These are phyloP conservation scores for Aspergillus cristatus DNA, from an alignment of 495 filamentous ascomycete genomes.

Conservation along the genomic window DNA sequence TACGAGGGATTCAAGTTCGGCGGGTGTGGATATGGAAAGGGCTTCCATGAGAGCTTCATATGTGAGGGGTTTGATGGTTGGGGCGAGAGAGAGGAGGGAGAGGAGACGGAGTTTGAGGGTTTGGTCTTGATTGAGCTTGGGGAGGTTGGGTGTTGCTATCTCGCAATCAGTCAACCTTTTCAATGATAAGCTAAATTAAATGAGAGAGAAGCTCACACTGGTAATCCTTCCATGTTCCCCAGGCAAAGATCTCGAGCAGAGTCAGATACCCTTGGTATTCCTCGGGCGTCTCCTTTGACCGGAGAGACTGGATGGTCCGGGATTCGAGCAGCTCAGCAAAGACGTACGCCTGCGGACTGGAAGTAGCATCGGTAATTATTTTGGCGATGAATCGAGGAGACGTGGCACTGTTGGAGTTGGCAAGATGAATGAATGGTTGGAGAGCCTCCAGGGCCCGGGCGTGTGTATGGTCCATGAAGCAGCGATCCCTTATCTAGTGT, in stretches of 20 bases:
- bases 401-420: constrained; percentile 62
- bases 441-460: constrained; percentile 76
- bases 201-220: constrained; percentile 34
- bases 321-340: constrained; percentile 87
- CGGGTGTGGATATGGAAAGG: constrained; percentile 56
- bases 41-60: constrained; percentile 57
- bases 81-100: constrained; percentile 67
- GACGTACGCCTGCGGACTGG: constrained; percentile 79
- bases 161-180: constrained; percentile 2
- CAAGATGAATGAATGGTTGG: constrained; percentile 79
- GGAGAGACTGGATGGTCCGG: constrained; percentile 70
- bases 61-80: constrained; percentile 55
- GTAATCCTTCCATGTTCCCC: constrained; percentile 81
- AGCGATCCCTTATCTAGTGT: neutral
- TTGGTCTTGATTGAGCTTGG: constrained; percentile 62
- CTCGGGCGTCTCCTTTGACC: constrained; percentile 30
- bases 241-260: constrained; percentile 84
- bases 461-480: constrained; percentile 65
- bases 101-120: constrained; percentile 82
- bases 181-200: neutral
- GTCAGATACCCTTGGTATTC: constrained; percentile 52
- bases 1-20: constrained; percentile 81
- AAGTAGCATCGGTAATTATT: constrained; percentile 79
- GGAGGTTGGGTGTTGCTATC: constrained; percentile 51
- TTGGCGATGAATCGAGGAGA: constrained; percentile 79